Conservation (phyloP, 2,329 filamentous ascomycete genomes). For the Colletotrichum echinochloae region DNA sequence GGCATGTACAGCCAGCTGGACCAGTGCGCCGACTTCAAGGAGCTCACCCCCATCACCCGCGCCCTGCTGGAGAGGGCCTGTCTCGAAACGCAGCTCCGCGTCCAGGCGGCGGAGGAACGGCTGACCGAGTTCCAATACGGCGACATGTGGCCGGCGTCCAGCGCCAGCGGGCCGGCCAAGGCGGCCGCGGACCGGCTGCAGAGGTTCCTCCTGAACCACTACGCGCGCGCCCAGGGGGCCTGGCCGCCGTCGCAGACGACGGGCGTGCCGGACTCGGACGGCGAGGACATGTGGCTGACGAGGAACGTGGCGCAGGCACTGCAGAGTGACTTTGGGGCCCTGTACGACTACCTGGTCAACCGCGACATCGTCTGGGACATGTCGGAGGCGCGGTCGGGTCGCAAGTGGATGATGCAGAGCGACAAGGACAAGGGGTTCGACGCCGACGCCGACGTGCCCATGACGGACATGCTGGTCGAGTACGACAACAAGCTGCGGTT, state of each 20-base stretch:
- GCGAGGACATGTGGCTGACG: slow-evolving; percentile 69
- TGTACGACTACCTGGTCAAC: slow-evolving; percentile 79
- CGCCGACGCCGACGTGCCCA: slow-evolving; percentile 68
- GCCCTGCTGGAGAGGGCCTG: slow-evolving; percentile 72
- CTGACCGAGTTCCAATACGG: slow-evolving; percentile 70
- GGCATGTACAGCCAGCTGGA: slow-evolving; percentile 72
- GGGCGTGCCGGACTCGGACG: slow-evolving; percentile 45
- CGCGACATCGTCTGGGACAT: slow-evolving; percentile 74
- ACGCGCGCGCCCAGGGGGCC: slow-evolving; percentile 65
- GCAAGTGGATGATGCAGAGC: slow-evolving; percentile 74
- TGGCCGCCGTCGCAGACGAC: slow-evolving; percentile 63
- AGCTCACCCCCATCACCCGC: slow-evolving; percentile 70
- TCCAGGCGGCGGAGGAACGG: slow-evolving; percentile 72
- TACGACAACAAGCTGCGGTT: slow-evolving; percentile 73
- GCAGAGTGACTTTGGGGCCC: slow-evolving; percentile 74
- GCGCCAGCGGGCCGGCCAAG: slow-evolving; percentile 56
- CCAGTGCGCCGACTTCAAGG: slow-evolving; percentile 65
- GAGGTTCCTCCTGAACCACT: slow-evolving; percentile 70
- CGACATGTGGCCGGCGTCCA: slow-evolving; percentile 68
- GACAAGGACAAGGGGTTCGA: slow-evolving; percentile 60
- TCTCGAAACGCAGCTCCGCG: slow-evolving; percentile 71
- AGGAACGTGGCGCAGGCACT: slow-evolving; percentile 67
- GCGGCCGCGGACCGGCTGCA: slow-evolving; percentile 70
- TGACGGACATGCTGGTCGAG: slow-evolving; percentile 74
- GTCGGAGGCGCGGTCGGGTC: slow-evolving; percentile 68